These are phyloP conservation scores for Phialemoniopsis sp. DNA, from an alignment of 2,329 filamentous ascomycete genomes.

Conservation along the genomic window DNA sequence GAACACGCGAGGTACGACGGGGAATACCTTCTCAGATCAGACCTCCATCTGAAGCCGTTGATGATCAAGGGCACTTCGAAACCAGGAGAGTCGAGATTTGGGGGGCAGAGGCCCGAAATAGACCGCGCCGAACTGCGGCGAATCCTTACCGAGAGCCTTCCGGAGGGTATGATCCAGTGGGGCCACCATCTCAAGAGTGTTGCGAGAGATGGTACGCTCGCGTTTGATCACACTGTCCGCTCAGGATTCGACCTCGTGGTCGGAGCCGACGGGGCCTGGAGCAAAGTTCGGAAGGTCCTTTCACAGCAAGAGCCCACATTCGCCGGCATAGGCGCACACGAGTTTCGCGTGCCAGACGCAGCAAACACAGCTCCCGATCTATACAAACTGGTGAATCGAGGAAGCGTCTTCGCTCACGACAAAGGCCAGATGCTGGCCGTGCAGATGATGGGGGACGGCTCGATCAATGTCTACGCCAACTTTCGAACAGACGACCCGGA, in stretches of 20 bases:
- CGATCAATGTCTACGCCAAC: constrained; percentile 30
- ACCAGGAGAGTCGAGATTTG: constrained; percentile 15
- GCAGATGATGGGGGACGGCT: constrained; percentile 43
- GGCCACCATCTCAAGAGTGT: constrained; percentile 35
- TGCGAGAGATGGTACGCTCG: constrained; percentile 23
- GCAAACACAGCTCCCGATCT: constrained; percentile 36
- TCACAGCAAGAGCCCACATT: constrained; percentile 36
- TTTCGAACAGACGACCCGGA: constrained; percentile 29
- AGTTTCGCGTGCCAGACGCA: constrained; percentile 34
- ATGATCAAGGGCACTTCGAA: constrained; percentile 23
- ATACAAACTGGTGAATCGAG: constrained; percentile 38
- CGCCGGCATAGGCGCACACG: constrained; percentile 37
- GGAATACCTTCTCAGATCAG: constrained; percentile 42
- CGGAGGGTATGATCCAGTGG: constrained; percentile 41
- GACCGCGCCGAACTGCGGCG: constrained; percentile 40
- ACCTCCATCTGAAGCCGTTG: constrained; percentile 30
- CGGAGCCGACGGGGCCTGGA: constrained; percentile 31
- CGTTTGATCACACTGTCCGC: constrained; percentile 27
- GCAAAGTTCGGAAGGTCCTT: constrained; percentile 26
- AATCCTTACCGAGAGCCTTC: constrained; percentile 39
- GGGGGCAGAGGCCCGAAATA: constrained; percentile 43
- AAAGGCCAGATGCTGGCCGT: constrained; percentile 34
- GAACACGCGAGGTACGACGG: constrained; percentile 46
- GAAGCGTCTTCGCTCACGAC: constrained; percentile 37
- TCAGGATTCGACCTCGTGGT: constrained; percentile 32